phyloP scores from a whole-genome alignment of 148 eudicot genomes.

The Rhododendron molle region DNA sequence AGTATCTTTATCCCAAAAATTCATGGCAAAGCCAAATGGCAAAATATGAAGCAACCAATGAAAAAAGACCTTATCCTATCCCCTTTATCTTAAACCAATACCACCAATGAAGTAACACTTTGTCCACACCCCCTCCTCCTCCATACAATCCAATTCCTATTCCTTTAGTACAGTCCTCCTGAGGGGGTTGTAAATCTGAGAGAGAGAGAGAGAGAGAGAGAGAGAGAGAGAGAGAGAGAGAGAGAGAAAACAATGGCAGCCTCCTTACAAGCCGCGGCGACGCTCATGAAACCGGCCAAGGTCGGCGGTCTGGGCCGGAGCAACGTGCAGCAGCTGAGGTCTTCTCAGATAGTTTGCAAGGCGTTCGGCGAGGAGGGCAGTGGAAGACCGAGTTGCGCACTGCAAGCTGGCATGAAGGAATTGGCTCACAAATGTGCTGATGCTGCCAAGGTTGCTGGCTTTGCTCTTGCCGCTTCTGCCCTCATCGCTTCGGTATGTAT shows the following conservation, averaged over 20 bases:
- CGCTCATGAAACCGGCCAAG: constrained; percentile 73
- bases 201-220: neutral
- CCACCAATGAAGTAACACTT: constrained; percentile 40
- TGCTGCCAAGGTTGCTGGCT: constrained; percentile 91
- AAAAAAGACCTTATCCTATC: constrained; percentile 57
- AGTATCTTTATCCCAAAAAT: constrained; percentile 17
- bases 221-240: neutral
- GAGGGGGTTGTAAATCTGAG: neutral
- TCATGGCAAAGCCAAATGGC: constrained; percentile 41
- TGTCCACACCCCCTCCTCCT: constrained; percentile 4
- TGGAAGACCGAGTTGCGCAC: constrained; percentile 62
- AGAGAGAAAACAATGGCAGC: constrained; percentile 55
- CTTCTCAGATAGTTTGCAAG: constrained; percentile 55
- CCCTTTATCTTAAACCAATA: constrained; percentile 55
- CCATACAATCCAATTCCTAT: constrained; percentile 18
- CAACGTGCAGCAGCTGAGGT: constrained; percentile 45
- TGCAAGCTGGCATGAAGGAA: constrained; percentile 73
- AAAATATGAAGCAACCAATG: constrained; percentile 51
- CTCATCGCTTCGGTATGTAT: constrained; percentile 76
- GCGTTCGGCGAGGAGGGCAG: constrained; percentile 47
- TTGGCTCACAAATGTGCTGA: constrained; percentile 80
- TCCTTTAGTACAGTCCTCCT: neutral
- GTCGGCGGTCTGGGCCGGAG: constrained; percentile 33
- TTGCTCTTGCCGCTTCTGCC: constrained; percentile 97
- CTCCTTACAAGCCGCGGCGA: constrained; percentile 93